These are phyloP conservation scores for Calonectria henricotiae DNA, from an alignment of 2,329 filamentous ascomycete species.

Conservation along the genomic window DNA sequence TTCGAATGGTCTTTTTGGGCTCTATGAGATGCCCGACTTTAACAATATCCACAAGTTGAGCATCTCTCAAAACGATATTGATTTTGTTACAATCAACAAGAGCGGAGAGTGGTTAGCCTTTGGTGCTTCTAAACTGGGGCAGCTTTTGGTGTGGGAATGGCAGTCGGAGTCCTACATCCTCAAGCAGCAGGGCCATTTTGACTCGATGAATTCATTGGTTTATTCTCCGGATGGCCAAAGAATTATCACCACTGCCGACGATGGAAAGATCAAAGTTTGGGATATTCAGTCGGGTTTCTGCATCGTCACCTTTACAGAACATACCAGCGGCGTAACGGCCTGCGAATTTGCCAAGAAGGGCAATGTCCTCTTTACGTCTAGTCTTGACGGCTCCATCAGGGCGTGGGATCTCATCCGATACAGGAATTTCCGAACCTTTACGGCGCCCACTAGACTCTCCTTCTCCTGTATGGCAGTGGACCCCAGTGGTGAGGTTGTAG, in stretches of 20 bases:
- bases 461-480: slow-evolving; percentile 98
- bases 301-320: slow-evolving; percentile 97
- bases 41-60: slow-evolving; percentile 93
- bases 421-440: slow-evolving; percentile 97
- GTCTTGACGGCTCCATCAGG: slow-evolving; percentile 92
- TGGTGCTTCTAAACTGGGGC: slow-evolving; percentile 93
- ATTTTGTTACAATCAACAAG: slow-evolving; percentile 94
- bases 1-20: slow-evolving; percentile 91
- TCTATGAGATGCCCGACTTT: slow-evolving; percentile 97
- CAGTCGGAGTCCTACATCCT: slow-evolving; percentile 99
- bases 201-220: slow-evolving; percentile 92
- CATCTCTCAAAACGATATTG: slow-evolving; percentile 97
- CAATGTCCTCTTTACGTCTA: slow-evolving; percentile 95
- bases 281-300: slow-evolving; percentile 97
- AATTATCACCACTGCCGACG: slow-evolving; percentile 94
- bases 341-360: slow-evolving; percentile 97
- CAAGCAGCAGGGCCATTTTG: slow-evolving; percentile 98
- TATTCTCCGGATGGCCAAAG: slow-evolving; percentile 96
- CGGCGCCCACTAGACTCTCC: slow-evolving; percentile 89
- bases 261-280: slow-evolving; percentile 99
- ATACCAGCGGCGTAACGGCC: slow-evolving; percentile 93
- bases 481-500: slow-evolving; percentile 95
- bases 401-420: slow-evolving; percentile 98
- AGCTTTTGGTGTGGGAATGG: slow-evolving; percentile 99
- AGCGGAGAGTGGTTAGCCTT: slow-evolving; percentile 98